Percentiles rank a stretch among this genome's conserved stretches.
phyloP scores from a whole-genome alignment of 2,329 filamentous ascomycete species.

The Pseudomassariella vexata region DNA sequence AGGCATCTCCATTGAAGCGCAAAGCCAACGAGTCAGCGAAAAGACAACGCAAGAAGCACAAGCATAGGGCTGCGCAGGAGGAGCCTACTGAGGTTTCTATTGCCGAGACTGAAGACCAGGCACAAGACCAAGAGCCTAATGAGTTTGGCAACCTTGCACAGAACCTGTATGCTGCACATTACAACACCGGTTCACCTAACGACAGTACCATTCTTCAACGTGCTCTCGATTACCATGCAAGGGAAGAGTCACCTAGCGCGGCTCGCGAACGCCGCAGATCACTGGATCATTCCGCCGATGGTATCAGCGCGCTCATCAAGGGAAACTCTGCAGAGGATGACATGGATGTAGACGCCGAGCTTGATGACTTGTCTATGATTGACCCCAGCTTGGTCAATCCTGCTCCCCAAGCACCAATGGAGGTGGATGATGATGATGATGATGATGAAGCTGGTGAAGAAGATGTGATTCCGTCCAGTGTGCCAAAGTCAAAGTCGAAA shows the following conservation, averaged over 20 bases:
- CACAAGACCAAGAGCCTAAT: constrained; percentile 2
- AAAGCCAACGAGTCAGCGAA: constrained; percentile 8
- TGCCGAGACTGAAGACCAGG: neutral
- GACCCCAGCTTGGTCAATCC: too few relatives aligned
- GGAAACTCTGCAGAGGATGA: constrained; percentile 2
- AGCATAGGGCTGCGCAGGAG: constrained; percentile 5
- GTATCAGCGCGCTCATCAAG: neutral
- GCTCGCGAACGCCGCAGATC: constrained; percentile 6
- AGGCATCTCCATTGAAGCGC: constrained; percentile 11
- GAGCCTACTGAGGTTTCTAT: neutral
- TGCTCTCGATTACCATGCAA: neutral
- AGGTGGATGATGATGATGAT: constrained; percentile 7
- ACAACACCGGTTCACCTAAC: constrained; percentile 6
- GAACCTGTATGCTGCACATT: constrained; percentile 16
- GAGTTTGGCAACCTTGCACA: constrained; percentile 16
- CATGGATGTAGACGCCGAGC: constrained; percentile 6
- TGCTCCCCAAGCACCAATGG: too few relatives aligned
- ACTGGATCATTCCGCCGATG: constrained; percentile 1
- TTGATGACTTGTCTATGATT: too few relatives aligned
- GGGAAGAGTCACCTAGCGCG: constrained; percentile 5
- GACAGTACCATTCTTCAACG: neutral
- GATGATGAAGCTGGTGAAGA: neutral
- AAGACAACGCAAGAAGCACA: constrained; percentile 11
- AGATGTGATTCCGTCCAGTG: neutral
- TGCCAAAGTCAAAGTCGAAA: constrained; percentile 6